These are phyloP conservation scores for Spathaspora girioi DNA, from an alignment of 805 yeast species.

Conservation along the genomic window DNA sequence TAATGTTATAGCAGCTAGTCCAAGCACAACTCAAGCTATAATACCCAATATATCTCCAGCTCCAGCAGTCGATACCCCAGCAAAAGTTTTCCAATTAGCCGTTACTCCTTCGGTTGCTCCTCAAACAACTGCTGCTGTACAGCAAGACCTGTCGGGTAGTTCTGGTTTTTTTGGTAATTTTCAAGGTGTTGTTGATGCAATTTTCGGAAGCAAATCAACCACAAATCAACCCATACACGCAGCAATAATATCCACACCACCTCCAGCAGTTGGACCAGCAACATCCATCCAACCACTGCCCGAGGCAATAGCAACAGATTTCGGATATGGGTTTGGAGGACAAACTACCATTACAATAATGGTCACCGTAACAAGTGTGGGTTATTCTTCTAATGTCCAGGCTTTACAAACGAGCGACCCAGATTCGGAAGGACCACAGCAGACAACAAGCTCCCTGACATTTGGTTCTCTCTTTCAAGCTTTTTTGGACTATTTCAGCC, in stretches of 20 bases:
- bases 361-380: conserved; percentile 1
- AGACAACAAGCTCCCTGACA: conserved; percentile 1
- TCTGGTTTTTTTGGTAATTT: conserved; percentile 3
- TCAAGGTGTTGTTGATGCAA: conserved; percentile 11
- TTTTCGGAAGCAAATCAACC: conserved; percentile 1
- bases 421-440: conserved; percentile 4
- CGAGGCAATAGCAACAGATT: conserved; percentile 3
- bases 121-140: conserved; percentile 6
- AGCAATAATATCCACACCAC: conserved; percentile 9
- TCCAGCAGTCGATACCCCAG: conserved; percentile 10
- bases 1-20: background rate
- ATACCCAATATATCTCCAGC: conserved; percentile 1
- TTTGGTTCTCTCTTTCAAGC: background rate
- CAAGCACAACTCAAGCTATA: background rate
- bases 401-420: conserved; percentile 14
- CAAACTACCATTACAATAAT: background rate
- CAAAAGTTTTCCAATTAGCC: background rate
- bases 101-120: conserved; percentile 2
- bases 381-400: background rate
- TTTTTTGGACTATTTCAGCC: background rate
- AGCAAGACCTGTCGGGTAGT: too few species aligned
- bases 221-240: background rate
- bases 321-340: background rate
- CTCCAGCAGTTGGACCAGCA: conserved; percentile 17
- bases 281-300: conserved; percentile 16